Evolutionary conservation across 805 yeast genomes (phyloP).

Genomic region (Candida montana): DNA sequence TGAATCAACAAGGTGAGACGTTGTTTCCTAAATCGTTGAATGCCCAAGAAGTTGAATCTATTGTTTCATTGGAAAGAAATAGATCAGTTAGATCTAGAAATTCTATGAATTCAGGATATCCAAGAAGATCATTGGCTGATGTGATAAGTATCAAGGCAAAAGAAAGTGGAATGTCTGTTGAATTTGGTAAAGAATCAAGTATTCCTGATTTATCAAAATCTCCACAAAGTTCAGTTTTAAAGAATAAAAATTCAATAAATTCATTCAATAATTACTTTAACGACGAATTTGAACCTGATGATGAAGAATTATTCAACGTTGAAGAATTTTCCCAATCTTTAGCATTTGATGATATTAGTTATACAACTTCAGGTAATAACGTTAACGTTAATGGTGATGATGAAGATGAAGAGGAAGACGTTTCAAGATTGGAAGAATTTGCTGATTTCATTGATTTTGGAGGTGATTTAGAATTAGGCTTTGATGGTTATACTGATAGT

Average conservation of each 20-base stretch:
- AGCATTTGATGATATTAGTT: constrained; percentile 16
- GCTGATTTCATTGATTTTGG: constrained; percentile 43
- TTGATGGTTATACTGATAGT: constrained; percentile 18
- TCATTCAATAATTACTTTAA: constrained; percentile 5
- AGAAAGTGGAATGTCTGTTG: constrained; percentile 46
- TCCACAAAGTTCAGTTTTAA: constrained; percentile 32
- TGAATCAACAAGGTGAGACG: constrained; percentile 42
- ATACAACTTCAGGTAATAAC: constrained; percentile 2
- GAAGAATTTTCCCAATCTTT: constrained; percentile 23
- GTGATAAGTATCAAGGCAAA: constrained; percentile 33
- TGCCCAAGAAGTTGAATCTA: constrained; percentile 66
- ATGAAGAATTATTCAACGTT: constrained; percentile 23
- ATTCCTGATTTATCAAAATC: constrained; percentile 32
- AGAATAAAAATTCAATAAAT: constrained; percentile 21
- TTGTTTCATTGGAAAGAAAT: constrained; percentile 61
- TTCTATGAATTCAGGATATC: constrained; percentile 24
- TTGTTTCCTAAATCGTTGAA: constrained; percentile 68
- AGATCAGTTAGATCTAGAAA: constrained; percentile 54
- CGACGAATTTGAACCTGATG: constrained; percentile 7
- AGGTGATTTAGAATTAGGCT: constrained; percentile 32
- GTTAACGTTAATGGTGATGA: background rate
- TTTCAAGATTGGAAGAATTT: constrained; percentile 39
- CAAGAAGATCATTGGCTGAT: constrained; percentile 22
- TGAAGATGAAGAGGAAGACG: constrained; percentile 24
- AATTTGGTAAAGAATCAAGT: constrained; percentile 16